Evolutionary conservation across 208 protist genomes (phyloP).

Genomic region (Acanthamoeba triangularis): DNA sequence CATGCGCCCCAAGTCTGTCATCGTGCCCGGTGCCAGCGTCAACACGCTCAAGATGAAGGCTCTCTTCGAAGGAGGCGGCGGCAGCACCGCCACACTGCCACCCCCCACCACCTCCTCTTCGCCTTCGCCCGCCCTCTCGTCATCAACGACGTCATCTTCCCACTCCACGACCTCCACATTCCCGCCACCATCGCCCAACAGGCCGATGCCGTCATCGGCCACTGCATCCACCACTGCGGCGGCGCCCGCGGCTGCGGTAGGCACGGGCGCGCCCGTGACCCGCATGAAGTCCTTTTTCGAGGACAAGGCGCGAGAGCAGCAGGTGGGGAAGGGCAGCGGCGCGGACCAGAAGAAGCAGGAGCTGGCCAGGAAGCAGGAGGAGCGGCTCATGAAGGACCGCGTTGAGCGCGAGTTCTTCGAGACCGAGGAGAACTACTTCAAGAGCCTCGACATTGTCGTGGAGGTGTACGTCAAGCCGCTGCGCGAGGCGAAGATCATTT

Average conservation of each 20-base stretch:
- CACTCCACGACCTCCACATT: background rate
- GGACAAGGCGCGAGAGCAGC: slow-evolving; percentile 38
- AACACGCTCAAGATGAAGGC: background rate
- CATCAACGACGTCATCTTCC: background rate
- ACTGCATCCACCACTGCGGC: background rate
- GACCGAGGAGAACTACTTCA: slow-evolving; percentile 67
- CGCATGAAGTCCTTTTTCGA: slow-evolving; percentile 75
- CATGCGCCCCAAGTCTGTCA: background rate
- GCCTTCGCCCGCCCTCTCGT: background rate
- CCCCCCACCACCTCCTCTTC: background rate
- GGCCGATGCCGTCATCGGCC: background rate
- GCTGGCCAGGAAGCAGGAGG: background rate
- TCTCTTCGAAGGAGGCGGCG: background rate
- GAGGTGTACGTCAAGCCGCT: slow-evolving; percentile 62
- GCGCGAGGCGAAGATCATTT: slow-evolving; percentile 60
- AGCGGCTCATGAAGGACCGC: slow-evolving; percentile 24
- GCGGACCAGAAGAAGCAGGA: background rate
- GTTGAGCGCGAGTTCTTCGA: slow-evolving; percentile 66
- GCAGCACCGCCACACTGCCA: background rate
- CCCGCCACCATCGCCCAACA: background rate
- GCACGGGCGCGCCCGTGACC: background rate
- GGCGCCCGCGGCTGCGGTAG: background rate
- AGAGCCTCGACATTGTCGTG: slow-evolving; percentile 34
- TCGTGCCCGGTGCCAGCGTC: background rate
- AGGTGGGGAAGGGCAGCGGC: background rate